Conservation (phyloP, 768 basidiomycete genomes). For the Tylopilus felleus region DNA sequence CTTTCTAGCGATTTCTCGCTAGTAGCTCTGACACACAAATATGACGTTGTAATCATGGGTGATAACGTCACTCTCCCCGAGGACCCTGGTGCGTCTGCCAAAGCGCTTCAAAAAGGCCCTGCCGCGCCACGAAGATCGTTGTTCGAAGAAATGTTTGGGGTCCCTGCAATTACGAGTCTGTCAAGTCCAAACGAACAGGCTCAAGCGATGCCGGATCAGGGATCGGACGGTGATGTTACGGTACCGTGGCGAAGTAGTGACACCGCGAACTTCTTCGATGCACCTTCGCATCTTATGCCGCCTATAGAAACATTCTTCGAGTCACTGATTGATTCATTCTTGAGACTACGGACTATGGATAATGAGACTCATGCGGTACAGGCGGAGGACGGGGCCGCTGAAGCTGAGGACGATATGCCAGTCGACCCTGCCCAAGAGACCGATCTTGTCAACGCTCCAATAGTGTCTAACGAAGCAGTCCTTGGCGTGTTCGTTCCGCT, state of each 20-base stretch:
- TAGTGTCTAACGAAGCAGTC: slow-evolving; percentile 49
- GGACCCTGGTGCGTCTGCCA: slow-evolving; percentile 43
- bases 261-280: slow-evolving; percentile 52
- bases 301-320: slow-evolving; percentile 71
- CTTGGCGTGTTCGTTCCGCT: slow-evolving; percentile 58
- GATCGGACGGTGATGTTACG: slow-evolving; percentile 14
- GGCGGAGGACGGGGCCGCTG: slow-evolving; percentile 26
- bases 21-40: slow-evolving; percentile 65
- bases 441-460: slow-evolving; percentile 22
- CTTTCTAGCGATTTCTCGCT: slow-evolving; percentile 46
- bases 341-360: slow-evolving; percentile 30
- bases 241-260: slow-evolving; percentile 41
- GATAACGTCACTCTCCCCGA: slow-evolving; percentile 45
- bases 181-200: slow-evolving; percentile 22
- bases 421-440: slow-evolving; percentile 29
- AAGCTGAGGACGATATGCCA: slow-evolving; percentile 45
- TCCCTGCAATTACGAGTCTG: slow-evolving; percentile 54
- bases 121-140: slow-evolving; percentile 50
- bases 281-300: slow-evolving; percentile 74
- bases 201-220: slow-evolving; percentile 7
- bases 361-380: slow-evolving; percentile 13
- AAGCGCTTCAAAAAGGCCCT: slow-evolving; percentile 32
- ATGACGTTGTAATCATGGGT: slow-evolving; percentile 67
- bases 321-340: slow-evolving; percentile 50
- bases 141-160: slow-evolving; percentile 90